phyloP scores from a whole-genome alignment of 192 early-diverging fungal genomes.

The Diversispora eburnea region DNA sequence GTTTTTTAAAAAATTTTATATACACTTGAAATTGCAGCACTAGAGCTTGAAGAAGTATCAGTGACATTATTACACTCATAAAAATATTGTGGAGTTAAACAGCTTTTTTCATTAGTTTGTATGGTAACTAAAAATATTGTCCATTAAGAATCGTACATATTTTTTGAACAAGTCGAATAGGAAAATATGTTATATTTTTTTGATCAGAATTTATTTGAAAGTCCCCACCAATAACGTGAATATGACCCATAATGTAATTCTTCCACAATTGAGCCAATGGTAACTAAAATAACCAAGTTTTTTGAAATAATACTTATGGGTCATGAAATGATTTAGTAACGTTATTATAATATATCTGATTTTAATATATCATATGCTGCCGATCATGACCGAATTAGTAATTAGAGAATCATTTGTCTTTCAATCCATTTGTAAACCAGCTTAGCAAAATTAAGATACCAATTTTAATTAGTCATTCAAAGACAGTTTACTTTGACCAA shows the following conservation, averaged over 20 bases:
- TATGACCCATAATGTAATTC: neutral
- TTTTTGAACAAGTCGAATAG: neutral
- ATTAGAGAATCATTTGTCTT: too few species aligned
- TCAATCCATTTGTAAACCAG: too few species aligned
- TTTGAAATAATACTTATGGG: too few species aligned
- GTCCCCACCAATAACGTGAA: neutral
- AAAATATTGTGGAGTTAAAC: neutral
- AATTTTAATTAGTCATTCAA: too few species aligned
- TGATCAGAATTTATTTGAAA: neutral
- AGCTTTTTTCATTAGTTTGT: neutral
- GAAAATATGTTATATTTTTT: neutral
- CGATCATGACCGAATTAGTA: too few species aligned
- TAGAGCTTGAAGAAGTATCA: neutral
- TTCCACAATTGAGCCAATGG: neutral
- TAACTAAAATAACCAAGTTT: neutral
- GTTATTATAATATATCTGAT: too few species aligned
- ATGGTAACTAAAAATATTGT: neutral
- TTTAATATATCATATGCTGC: too few species aligned
- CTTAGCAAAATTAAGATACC: too few species aligned
- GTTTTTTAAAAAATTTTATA: neutral
- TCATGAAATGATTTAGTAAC: too few species aligned
- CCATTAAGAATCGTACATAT: neutral
- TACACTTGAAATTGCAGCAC: neutral
- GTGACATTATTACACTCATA: neutral
- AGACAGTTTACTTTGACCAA: too few species aligned